Evolutionary conservation across 2,329 filamentous ascomycete genomes (phyloP), one percentile per base, ranked within the genome.

Genomic region (Cryphonectria naterciae): DNA sequence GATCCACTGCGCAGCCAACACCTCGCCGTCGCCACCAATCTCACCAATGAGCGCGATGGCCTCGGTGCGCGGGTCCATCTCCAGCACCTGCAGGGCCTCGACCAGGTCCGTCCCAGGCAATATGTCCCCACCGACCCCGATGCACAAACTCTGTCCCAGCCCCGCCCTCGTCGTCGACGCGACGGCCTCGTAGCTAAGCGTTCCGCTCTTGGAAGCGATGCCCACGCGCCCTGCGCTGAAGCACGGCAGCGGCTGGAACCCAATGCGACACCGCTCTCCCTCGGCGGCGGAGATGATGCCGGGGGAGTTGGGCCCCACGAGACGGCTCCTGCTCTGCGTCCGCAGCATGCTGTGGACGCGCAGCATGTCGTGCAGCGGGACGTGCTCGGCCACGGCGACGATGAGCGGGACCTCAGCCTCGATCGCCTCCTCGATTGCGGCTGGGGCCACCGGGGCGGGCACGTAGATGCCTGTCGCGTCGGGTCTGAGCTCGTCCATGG

Each of bases 391-490:
- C 8, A 95, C 92, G 7, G 92, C 91, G 8, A 94, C 92, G 32
- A 95, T 89, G 1, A 95, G 85, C 0, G 92, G 91, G 0, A 95
- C 90, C 77, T 95, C 92, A 0, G 92, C 92, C 77, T 93, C 92
- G 70, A 95, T 91, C 1, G 93, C 92, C 78, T 95, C 92, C 78
- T 93, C 90, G 75, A 95, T 94, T 0, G 93, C 93, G 37, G 85
- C 84, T 0, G 90, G 85, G 1, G 92, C 93, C 74, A 92, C 88
- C 71, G 90, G 87, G n/a, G 92, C 92, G 1, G 92, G 90, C 2
- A 95, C 93, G 75, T 93, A 95, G 69, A 95, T 92, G 5, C 90
- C 92, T 1, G 92, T 94, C 5, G 92, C 93, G 81, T 94, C 89
- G 2, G 93, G 92, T 75, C 90, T 92, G 52, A 93, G 81, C 75